phyloP scores from a whole-genome alignment of 352 stramenopile species.

The Globisporangium barbulae region DNA sequence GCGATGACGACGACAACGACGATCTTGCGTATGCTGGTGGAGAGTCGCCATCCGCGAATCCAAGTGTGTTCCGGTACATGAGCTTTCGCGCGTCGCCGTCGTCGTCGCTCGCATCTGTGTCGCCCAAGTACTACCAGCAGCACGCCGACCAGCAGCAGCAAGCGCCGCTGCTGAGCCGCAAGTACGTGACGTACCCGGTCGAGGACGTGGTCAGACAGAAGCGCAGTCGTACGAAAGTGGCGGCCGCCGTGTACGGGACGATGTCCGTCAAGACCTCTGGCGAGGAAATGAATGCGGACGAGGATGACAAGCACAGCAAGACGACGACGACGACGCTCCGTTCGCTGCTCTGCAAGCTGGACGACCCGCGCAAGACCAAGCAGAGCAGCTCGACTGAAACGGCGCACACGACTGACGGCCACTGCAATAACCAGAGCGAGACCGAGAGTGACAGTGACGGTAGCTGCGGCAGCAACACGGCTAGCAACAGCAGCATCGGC shows the following conservation, averaged over 20 bases:
- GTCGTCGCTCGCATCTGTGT: slow-evolving; percentile 1
- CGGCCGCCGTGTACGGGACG: slow-evolving; percentile 31
- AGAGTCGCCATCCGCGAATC: neutral
- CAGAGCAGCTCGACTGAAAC: neutral
- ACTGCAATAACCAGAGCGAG: slow-evolving; percentile 56
- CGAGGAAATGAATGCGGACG: neutral
- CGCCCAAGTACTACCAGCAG: slow-evolving; percentile 9
- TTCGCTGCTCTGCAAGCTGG: slow-evolving; percentile 15
- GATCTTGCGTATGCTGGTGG: neutral
- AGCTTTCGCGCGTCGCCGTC: slow-evolving; percentile 1
- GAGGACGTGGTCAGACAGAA: slow-evolving; percentile 26
- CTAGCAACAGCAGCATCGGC: slow-evolving; percentile 11
- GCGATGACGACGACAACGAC: slow-evolving; percentile 2
- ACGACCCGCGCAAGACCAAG: slow-evolving; percentile 13
- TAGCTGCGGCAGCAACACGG: slow-evolving; percentile 33
- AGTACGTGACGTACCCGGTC: slow-evolving; percentile 31
- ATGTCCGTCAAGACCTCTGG: slow-evolving; percentile 24
- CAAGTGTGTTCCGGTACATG: slow-evolving; percentile 8
- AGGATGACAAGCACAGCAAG: slow-evolving; percentile 10
- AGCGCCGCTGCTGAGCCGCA: slow-evolving; percentile 16
- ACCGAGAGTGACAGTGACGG: slow-evolving; percentile 79
- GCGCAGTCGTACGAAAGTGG: slow-evolving; percentile 11
- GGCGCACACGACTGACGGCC: slow-evolving; percentile 5
- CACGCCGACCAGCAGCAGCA: slow-evolving; percentile 4
- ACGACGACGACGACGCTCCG: slow-evolving; percentile 23